These are phyloP conservation scores for Coffea eugenioides DNA, from an alignment of 257 asterid genomes.

Conservation along the genomic window DNA sequence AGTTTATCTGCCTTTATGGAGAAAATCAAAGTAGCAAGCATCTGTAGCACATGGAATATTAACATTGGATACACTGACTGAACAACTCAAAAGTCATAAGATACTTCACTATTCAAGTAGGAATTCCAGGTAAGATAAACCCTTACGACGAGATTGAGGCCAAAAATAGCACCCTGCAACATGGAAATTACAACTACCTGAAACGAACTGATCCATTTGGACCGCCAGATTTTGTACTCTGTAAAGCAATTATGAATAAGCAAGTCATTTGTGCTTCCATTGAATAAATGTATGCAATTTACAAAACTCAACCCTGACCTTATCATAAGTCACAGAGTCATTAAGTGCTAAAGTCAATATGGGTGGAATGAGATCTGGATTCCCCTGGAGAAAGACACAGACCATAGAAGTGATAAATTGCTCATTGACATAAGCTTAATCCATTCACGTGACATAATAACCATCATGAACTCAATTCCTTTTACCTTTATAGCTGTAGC, in stretches of 20 bases:
- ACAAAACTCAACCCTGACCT: conserved; percentile 54
- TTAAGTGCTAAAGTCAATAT: conserved; percentile 78
- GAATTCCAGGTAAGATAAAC: neutral
- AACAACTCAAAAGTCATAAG: neutral
- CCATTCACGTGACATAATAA: neutral
- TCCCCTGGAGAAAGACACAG: conserved; percentile 46
- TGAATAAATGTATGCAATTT: conserved; percentile 13
- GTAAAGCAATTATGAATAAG: conserved; percentile 34
- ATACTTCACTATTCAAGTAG: neutral
- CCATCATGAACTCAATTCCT: neutral
- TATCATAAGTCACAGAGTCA: conserved; percentile 84
- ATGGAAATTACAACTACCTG: conserved; percentile 48
- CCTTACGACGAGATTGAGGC: neutral
- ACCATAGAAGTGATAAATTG: conserved; percentile 2
- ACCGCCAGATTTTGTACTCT: conserved; percentile 96
- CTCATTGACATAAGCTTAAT: neutral
- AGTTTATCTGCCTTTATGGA: neutral
- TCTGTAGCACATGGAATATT: neutral
- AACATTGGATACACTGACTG: neutral
- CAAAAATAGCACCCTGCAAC: neutral
- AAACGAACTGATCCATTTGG: conserved; percentile 94
- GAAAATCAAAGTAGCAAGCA: neutral
- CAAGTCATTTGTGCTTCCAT: conserved; percentile 28
- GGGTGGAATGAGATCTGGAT: conserved; percentile 68
- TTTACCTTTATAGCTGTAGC: conserved; percentile 58